Conservation (phyloP, 768 basidiomycete species). For the Leucogyrophana mollusca region DNA sequence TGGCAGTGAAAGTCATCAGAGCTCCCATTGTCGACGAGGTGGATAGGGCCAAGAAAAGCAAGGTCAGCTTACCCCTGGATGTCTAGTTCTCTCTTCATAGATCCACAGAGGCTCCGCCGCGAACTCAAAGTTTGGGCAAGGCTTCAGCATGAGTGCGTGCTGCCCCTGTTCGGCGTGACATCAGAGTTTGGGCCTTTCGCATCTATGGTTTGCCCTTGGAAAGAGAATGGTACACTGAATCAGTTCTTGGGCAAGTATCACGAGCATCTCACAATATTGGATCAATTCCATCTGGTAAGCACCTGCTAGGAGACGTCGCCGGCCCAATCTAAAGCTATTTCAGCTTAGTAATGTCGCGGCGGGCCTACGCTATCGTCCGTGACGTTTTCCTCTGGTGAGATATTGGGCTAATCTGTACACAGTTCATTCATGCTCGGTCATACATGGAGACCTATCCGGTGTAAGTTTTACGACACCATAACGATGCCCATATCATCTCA, state of each 20-base stretch:
- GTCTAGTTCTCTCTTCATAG: constrained; percentile 3
- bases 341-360: constrained; percentile 2
- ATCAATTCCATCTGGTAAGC: constrained; percentile 1
- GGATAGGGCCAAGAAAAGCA: background rate
- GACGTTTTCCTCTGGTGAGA: too few species aligned
- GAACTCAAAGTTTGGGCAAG: constrained; percentile 23
- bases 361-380: constrained; percentile 8
- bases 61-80: background rate
- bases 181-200: constrained; percentile 25
- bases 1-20: constrained; percentile 1
- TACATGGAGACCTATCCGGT: constrained; percentile 7
- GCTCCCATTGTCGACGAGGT: background rate
- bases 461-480: background rate
- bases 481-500: background rate
- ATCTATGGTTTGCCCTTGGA: constrained; percentile 35
- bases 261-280: constrained; percentile 2
- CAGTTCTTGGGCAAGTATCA: constrained; percentile 15
- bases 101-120: constrained; percentile 20
- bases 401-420: too few species aligned
- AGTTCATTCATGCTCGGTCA: too few species aligned
- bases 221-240: constrained; percentile 21
- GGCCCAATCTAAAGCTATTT: background rate
- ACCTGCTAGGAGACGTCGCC: background rate
- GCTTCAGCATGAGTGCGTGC: constrained; percentile 21
- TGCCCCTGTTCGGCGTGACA: constrained; percentile 29